Percentiles rank a stretch among this genome's conserved stretches.
These are phyloP conservation scores for Teunomyces funiuensis DNA, from an alignment of 805 yeast species.

Conservation along the genomic window DNA sequence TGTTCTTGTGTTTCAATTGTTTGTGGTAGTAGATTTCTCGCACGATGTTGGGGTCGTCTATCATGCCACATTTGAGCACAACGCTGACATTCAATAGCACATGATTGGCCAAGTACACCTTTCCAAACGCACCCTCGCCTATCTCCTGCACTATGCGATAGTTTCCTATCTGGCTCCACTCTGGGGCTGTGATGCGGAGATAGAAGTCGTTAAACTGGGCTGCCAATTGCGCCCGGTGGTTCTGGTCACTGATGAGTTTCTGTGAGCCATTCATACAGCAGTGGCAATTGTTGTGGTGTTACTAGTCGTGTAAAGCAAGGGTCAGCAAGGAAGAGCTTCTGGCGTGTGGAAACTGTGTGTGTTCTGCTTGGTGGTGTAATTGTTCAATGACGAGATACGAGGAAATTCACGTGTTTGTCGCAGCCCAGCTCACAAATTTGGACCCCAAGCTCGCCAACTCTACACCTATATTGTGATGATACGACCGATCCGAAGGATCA, in stretches of 20 bases:
- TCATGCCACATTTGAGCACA: conserved; percentile 78
- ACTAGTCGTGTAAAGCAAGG: too few relatives aligned
- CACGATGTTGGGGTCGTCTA: conserved; percentile 80
- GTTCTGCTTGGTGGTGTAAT: neutral
- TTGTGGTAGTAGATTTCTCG: conserved; percentile 88
- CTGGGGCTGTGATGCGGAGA: conserved; percentile 41
- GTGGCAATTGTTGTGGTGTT: neutral
- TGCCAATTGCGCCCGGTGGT: conserved; percentile 53
- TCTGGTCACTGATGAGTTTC: conserved; percentile 29
- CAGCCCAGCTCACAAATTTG: neutral
- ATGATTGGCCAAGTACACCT: conserved; percentile 83
- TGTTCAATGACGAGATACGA: neutral
- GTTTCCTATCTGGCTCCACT: conserved; percentile 72
- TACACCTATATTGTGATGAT: too few relatives aligned
- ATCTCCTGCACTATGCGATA: conserved; percentile 70
- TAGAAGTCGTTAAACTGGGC: conserved; percentile 64
- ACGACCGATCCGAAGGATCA: neutral
- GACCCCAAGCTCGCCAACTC: neutral
- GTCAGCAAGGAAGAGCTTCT: neutral
- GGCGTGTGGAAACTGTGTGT: neutral
- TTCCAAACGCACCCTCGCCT: conserved; percentile 93
- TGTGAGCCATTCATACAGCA: conserved; percentile 18
- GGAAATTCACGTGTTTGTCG: conserved; percentile 1
- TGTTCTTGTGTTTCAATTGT: conserved; percentile 79
- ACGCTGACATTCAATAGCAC: conserved; percentile 67